phyloP scores from a whole-genome alignment of 495 filamentous ascomycete genomes.

The Friedmanniomyces simplex region DNA sequence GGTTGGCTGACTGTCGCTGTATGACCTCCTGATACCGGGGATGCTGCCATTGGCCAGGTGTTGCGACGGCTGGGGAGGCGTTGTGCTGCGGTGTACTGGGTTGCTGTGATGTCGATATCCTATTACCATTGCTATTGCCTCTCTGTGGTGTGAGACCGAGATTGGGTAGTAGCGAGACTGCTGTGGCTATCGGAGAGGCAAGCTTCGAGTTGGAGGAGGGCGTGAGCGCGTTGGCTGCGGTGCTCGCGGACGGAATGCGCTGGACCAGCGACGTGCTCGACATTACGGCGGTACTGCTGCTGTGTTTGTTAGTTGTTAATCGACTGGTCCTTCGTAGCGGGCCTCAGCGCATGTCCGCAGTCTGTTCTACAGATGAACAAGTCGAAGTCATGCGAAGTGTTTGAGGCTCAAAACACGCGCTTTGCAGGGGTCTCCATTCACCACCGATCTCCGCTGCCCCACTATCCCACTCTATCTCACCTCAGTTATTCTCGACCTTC shows the following conservation, averaged over 20 bases:
- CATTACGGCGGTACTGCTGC: constrained; percentile 1
- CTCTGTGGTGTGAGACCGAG: constrained; percentile 12
- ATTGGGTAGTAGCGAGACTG: constrained; percentile 1
- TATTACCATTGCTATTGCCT: background rate
- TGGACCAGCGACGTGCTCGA: constrained; percentile 5
- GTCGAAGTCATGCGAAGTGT: background rate
- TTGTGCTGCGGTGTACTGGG: constrained; percentile 25
- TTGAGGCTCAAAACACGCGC: no score
- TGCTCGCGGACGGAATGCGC: constrained; percentile 4
- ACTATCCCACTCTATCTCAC: background rate
- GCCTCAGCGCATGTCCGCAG: background rate
- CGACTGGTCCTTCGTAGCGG: background rate
- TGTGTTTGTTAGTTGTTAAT: background rate
- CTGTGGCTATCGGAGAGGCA: background rate
- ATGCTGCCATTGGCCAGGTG: constrained; percentile 78
- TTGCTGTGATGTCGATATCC: constrained; percentile 7
- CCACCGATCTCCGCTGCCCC: no score
- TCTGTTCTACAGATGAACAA: background rate
- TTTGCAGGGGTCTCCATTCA: no score
- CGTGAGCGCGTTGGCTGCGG: background rate
- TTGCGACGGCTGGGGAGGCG: constrained; percentile 24
- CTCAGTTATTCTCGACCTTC: no score
- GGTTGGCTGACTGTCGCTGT: constrained; percentile 57
- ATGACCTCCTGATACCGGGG: constrained; percentile 70
- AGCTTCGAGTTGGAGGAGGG: background rate